phyloP scores from a whole-genome alignment of 2,329 filamentous ascomycete species.

The Penicillium sp. region DNA sequence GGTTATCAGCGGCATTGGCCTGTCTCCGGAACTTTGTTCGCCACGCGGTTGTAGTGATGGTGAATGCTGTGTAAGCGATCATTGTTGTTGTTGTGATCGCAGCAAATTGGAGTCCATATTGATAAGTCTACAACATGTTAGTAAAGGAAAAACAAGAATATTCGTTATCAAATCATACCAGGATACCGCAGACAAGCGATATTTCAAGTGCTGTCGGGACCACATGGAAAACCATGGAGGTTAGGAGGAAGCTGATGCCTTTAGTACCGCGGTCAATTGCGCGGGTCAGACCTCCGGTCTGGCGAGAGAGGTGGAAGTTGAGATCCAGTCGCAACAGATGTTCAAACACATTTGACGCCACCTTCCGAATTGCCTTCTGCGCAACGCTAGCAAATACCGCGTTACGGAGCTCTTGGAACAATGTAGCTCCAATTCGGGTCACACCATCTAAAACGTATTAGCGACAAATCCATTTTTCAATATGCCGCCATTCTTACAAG shows the following conservation, averaged over 20 bases:
- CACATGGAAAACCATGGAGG: conserved; percentile 98
- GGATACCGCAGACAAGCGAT: conserved; percentile 88
- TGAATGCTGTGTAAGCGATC: conserved; percentile 93
- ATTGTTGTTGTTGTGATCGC: conserved; percentile 88
- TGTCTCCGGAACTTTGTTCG: conserved; percentile 93
- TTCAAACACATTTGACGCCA: conserved; percentile 88
- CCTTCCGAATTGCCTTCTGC: conserved; percentile 89
- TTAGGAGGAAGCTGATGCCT: conserved; percentile 94
- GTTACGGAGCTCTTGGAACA: conserved; percentile 93
- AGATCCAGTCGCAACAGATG: conserved; percentile 86
- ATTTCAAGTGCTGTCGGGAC: conserved; percentile 93
- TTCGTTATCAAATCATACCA: conserved; percentile 49
- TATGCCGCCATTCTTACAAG: conserved; percentile 55
- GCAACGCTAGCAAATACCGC: conserved; percentile 96
- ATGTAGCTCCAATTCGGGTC: conserved; percentile 80
- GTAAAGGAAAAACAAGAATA: background rate
- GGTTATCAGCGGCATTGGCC: conserved; percentile 95
- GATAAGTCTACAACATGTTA: conserved; percentile 65
- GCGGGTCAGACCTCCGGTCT: conserved; percentile 89
- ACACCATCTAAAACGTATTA: conserved; percentile 62
- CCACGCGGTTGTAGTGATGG: conserved; percentile 95
- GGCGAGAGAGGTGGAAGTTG: conserved; percentile 88
- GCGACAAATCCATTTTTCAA: background rate
- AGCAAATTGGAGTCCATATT: conserved; percentile 90
- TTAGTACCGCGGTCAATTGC: conserved; percentile 97